phyloP scores from a whole-genome alignment of 139 green algal species.

The Chlorella sorokiniana region DNA sequence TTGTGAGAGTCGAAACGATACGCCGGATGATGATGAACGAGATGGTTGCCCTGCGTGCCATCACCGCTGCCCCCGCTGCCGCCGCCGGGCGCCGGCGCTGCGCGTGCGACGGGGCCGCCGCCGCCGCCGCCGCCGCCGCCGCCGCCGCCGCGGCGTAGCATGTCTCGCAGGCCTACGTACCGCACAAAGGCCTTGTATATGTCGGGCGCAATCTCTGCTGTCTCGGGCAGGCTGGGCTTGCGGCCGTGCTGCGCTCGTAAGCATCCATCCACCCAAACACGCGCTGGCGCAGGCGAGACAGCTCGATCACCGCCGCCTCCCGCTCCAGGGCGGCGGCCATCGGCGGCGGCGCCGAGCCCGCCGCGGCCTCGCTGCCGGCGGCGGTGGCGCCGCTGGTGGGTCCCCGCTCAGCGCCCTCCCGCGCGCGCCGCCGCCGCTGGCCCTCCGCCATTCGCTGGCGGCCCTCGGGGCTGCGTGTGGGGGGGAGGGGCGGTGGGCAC shows the following conservation, averaged over 20 bases:
- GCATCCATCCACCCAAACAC: neutral
- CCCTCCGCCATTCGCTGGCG: slow-evolving; percentile 2
- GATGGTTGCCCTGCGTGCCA: no score
- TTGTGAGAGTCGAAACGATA: no score
- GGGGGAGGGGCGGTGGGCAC: neutral
- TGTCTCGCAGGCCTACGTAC: slow-evolving; percentile 11
- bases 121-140: neutral
- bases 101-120: neutral
- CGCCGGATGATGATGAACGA: no score
- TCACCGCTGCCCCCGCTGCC: neutral
- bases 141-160: slow-evolving; percentile 4
- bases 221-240: slow-evolving; percentile 23
- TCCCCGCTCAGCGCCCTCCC: neutral
- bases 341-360: neutral
- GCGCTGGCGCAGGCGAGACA: slow-evolving; percentile 11
- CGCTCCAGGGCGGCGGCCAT: neutral
- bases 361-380: neutral
- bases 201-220: neutral
- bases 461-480: neutral
- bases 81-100: neutral
- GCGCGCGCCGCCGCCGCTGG: slow-evolving; percentile 10
- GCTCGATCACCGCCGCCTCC: slow-evolving; percentile 20
- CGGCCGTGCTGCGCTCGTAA: slow-evolving; percentile 16
- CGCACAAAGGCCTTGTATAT: slow-evolving; percentile 24
- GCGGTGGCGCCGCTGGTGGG: no score